phyloP scores from a whole-genome alignment of 495 filamentous ascomycete species.

The Aeminium ludgeri region DNA sequence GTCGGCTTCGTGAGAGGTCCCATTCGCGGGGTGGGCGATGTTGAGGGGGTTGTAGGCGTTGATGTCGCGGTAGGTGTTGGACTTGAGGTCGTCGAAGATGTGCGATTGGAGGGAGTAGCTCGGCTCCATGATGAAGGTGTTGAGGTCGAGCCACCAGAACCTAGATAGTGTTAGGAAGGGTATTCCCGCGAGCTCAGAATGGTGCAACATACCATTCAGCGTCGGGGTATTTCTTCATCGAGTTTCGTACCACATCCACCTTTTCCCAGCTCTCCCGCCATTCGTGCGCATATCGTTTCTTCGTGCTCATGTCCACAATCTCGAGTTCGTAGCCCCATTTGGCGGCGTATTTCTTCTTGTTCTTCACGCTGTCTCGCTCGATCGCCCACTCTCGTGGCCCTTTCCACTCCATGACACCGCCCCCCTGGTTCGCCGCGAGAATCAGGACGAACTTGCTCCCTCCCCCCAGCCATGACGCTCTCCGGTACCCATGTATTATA shows the following conservation, averaged over 20 bases:
- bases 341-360: constrained; percentile 75
- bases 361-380: constrained; percentile 85
- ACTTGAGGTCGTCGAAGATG: constrained; percentile 63
- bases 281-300: constrained; percentile 96
- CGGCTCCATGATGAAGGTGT: constrained; percentile 96
- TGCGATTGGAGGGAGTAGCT: constrained; percentile 78
- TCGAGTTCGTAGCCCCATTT: constrained; percentile 93
- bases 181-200: background rate
- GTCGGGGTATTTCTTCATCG: constrained; percentile 81
- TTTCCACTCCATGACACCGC: constrained; percentile 98
- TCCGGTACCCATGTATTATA: constrained; percentile 33
- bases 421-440: constrained; percentile 80
- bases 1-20: constrained; percentile 26
- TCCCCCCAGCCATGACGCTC: constrained; percentile 48
- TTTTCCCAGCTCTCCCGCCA: constrained; percentile 99
- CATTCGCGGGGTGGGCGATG: constrained; percentile 59
- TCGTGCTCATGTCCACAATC: constrained; percentile 92
- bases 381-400: constrained; percentile 95
- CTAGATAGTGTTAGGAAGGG: constrained; percentile 28
- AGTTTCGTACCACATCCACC: constrained; percentile 82
- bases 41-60: constrained; percentile 91
- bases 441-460: constrained; percentile 89
- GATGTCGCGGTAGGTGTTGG: constrained; percentile 84
- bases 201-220: constrained; percentile 69
- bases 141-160: constrained; percentile 99